A percentile compares a stretch with the other conserved stretches of the same genome.
Evolutionary conservation across 305 asterid genomes (phyloP).

Genomic region (Petunia hybrid): DNA sequence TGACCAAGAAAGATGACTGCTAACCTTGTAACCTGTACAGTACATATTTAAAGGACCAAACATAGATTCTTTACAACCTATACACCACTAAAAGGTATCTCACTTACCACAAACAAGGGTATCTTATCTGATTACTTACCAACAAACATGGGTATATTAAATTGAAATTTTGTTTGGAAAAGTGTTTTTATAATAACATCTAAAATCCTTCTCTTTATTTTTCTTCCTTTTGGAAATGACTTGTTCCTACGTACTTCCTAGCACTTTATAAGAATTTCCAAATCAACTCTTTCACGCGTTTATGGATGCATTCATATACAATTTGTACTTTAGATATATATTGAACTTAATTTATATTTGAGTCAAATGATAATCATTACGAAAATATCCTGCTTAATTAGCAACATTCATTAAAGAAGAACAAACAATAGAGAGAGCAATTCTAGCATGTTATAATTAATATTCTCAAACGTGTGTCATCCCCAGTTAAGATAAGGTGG

Average conservation of each 20-base stretch:
- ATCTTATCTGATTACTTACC: constrained; percentile 1
- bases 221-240: background rate
- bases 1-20: constrained; percentile 26
- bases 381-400: background rate
- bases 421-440: too few species aligned
- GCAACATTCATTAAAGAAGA: too few species aligned
- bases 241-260: background rate
- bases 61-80: constrained; percentile 27
- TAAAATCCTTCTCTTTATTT: background rate
- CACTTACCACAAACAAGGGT: constrained; percentile 15
- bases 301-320: background rate
- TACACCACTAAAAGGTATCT: background rate
- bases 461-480: too few species aligned
- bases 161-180: background rate
- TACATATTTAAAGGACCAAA: background rate
- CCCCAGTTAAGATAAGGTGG: too few species aligned
- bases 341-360: background rate
- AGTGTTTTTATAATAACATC: constrained; percentile 6
- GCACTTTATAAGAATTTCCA: background rate
- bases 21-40: constrained; percentile 13
- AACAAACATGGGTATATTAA: background rate
- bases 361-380: background rate
- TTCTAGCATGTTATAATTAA: too few species aligned
- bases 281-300: background rate
- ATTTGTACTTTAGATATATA: background rate